Percentiles rank a stretch among this genome's conserved stretches.
Evolutionary conservation across 2,329 filamentous ascomycete species (phyloP).

Genomic region (Aspergillus cejpii): DNA sequence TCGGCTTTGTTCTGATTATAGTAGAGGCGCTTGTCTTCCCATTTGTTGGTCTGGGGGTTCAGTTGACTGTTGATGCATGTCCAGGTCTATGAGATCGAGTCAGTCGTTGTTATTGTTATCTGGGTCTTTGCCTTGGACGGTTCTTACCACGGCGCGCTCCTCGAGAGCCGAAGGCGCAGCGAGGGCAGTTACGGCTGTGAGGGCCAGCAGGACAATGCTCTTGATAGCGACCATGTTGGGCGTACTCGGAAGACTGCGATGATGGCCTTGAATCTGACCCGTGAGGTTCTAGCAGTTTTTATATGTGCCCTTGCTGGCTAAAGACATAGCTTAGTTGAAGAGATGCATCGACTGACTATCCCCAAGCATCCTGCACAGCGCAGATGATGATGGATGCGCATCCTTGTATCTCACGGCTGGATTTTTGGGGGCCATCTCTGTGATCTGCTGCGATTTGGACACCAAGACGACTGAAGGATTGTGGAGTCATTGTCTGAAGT

Average conservation of each 20-base stretch:
- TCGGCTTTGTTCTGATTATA: background rate
- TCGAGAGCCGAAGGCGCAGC: background rate
- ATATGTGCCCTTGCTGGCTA: background rate
- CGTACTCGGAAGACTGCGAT: background rate
- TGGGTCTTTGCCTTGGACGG: too few species aligned
- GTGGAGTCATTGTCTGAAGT: background rate
- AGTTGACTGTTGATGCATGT: background rate
- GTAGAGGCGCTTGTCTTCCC: background rate
- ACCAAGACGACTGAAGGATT: background rate
- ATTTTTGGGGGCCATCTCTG: background rate
- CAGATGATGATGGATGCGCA: background rate
- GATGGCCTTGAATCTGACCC: background rate
- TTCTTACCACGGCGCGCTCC: background rate
- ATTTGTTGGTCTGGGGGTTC: background rate
- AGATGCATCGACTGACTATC: background rate
- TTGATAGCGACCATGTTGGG: slow-evolving; percentile 1
- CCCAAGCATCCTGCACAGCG: background rate
- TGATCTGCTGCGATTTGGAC: background rate
- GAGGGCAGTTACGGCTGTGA: background rate
- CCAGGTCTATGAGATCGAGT: background rate
- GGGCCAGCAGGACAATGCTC: background rate
- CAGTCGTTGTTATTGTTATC: background rate
- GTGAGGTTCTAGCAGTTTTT: background rate
- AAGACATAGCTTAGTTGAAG: background rate
- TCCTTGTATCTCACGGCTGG: background rate